These are phyloP conservation scores for Globisporangium emineosum DNA, from an alignment of 352 stramenopile species.

Conservation along the genomic window DNA sequence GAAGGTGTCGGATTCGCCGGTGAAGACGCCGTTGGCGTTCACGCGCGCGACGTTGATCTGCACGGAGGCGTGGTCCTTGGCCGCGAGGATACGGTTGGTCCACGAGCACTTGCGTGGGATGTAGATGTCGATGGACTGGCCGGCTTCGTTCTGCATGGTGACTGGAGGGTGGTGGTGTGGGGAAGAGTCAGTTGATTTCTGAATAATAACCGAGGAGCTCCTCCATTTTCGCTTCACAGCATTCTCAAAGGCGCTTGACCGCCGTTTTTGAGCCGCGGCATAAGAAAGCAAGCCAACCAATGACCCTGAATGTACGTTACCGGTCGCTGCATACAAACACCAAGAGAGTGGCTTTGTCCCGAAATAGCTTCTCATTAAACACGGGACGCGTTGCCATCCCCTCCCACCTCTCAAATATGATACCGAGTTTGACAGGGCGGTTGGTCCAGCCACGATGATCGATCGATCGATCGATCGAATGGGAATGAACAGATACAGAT, in stretches of 20 bases:
- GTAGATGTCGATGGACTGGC: slow-evolving; percentile 98
- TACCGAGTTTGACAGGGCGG: slow-evolving; percentile 13
- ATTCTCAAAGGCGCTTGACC: background rate
- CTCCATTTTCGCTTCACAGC: background rate
- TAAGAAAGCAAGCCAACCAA: slow-evolving; percentile 43
- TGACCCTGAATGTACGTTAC: slow-evolving; percentile 84
- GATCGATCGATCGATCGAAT: background rate
- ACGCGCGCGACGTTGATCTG: slow-evolving; percentile 98
- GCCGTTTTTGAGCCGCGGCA: background rate
- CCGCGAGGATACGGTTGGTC: slow-evolving; percentile 97
- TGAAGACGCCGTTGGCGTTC: slow-evolving; percentile 96
- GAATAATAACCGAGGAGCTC: slow-evolving; percentile 18
- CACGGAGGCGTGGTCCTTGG: slow-evolving; percentile 97
- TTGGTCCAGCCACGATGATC: background rate
- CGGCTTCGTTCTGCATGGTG: slow-evolving; percentile 97
- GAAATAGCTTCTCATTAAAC: background rate
- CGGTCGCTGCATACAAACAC: slow-evolving; percentile 50
- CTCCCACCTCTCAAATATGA: background rate
- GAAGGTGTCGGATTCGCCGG: slow-evolving; percentile 94
- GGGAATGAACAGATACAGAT: background rate
- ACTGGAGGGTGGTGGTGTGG: slow-evolving; percentile 16
- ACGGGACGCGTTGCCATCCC: background rate
- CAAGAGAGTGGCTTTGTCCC: slow-evolving; percentile 23
- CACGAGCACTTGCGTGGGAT: slow-evolving; percentile 99
- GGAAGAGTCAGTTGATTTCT: slow-evolving; percentile 64